Percentiles rank a stretch among this genome's conserved stretches.
phyloP scores from a whole-genome alignment of 2,329 filamentous ascomycete genomes.

The Leptodontidium sp. region DNA sequence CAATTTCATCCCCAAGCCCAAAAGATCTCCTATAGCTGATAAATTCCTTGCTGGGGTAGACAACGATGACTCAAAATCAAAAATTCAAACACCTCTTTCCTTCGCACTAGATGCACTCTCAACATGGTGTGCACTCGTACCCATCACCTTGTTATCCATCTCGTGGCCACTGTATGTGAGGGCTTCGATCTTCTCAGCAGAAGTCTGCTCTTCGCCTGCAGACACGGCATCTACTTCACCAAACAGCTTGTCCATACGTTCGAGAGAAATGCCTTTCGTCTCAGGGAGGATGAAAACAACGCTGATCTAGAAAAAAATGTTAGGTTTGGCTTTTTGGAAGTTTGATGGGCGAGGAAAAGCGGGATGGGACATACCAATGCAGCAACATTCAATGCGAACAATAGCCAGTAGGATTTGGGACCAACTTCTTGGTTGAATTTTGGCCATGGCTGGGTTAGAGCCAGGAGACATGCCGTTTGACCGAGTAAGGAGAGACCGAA shows the following conservation, averaged over 20 bases:
- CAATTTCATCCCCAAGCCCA: no score
- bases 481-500: conserved; percentile 49
- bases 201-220: conserved; percentile 45
- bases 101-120: background rate
- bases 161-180: conserved; percentile 30
- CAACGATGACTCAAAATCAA: background rate
- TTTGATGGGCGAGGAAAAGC: conserved; percentile 1
- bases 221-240: conserved; percentile 44
- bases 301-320: conserved; percentile 47
- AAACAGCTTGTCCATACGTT: conserved; percentile 64
- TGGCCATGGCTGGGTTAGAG: conserved; percentile 53
- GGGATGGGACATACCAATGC: conserved; percentile 41
- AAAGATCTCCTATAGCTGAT: no score
- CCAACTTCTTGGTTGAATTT: conserved; percentile 50
- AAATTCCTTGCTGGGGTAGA: background rate
- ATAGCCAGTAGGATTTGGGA: conserved; percentile 50
- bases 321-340: background rate
- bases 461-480: conserved; percentile 50
- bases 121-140: conserved; percentile 18
- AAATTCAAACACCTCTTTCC: background rate
- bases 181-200: conserved; percentile 42
- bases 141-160: conserved; percentile 14
- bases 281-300: conserved; percentile 61
- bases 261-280: conserved; percentile 62
- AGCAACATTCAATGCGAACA: conserved; percentile 50